Evolutionary conservation across 306 rosid species (phyloP), one percentile per base, ranked within the genome.

Genomic region (Fagus sylvatica): DNA sequence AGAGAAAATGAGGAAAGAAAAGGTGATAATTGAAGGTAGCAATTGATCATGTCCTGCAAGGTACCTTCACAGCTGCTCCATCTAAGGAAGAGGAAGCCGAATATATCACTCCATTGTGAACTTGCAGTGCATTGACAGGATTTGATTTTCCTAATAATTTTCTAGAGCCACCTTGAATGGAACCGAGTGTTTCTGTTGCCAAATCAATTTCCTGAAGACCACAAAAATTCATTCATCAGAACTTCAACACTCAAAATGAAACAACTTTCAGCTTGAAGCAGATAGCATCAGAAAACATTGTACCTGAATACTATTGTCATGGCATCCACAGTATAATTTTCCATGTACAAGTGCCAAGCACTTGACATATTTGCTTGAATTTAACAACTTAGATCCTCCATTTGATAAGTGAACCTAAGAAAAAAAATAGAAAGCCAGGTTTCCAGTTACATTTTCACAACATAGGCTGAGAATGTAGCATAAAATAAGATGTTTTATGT

Each of bases 291-390:
- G 17, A 74, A 78, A 53, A 12, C 28, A 67, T 28, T 72, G 71
- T 88, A 91, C 98, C 93, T 94, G 98, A 85, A 95, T 85, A 75
- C 92, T 91, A 61, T 81, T 87, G 61, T 95, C 98, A 13, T 91
- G 92, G 84, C 98, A 92, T 82, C 97, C 97, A 59, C 98, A 95
- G 72, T 84, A 92, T 22, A 95, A 82, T 84, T 80, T 92, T 48
- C 91, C 93, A 1, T 71, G 65, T 42, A 72, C 82, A 71, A 89
- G 90, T 83, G 88, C 84, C 89, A 95, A 86, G 81, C 91, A 89
- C 90, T 84, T 95, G 67, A 89, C 97, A 56, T 87, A 75, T 85
- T 92, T 95, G 79, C 77, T 82, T 36, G 91, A 49, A 77, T 88
- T 92, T 66, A 92, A 76, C 81, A 84, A 76, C 78, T 88, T 91